Evolutionary conservation across 495 filamentous ascomycete genomes (phyloP).

Genomic region (Ascodesmis nigricans): DNA sequence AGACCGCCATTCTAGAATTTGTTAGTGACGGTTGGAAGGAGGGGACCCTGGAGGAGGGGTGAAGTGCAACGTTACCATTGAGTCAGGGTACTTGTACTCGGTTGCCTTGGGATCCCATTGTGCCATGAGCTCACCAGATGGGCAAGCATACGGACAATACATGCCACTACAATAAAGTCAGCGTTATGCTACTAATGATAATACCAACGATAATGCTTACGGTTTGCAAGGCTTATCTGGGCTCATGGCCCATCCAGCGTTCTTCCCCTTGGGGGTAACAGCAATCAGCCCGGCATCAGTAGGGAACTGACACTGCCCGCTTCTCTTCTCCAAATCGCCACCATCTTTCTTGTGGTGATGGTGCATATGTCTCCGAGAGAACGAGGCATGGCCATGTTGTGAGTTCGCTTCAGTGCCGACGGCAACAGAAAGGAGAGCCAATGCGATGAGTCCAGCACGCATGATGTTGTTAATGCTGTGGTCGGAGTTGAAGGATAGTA

Average conservation of each 20-base stretch:
- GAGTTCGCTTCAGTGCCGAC: too few relatives aligned
- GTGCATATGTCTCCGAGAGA: constrained; percentile 15
- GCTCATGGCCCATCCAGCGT: constrained; percentile 69
- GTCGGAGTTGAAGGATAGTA: too few relatives aligned
- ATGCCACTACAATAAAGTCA: constrained; percentile 24
- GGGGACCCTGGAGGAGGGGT: too few relatives aligned
- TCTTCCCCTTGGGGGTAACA: constrained; percentile 39
- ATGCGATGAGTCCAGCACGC: too few relatives aligned
- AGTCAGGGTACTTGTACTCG: constrained; percentile 43
- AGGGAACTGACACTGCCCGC: constrained; percentile 41
- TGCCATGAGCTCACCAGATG: constrained; percentile 49
- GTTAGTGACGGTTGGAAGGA: too few relatives aligned
- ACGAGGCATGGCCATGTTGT: constrained; percentile 11
- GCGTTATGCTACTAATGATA: neutral
- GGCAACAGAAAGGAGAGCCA: too few relatives aligned
- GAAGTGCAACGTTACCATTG: too few relatives aligned
- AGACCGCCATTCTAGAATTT: constrained; percentile 45
- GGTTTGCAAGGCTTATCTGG: constrained; percentile 49
- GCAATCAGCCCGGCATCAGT: constrained; percentile 42
- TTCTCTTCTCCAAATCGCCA: constrained; percentile 8
- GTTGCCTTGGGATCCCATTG: constrained; percentile 59
- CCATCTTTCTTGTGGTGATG: constrained; percentile 9
- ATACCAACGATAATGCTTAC: constrained; percentile 8
- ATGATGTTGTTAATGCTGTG: too few relatives aligned
- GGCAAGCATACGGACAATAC: constrained; percentile 64